These are phyloP conservation scores for Dentiscutata heterogama DNA, from an alignment of 371 early-diverging fungal genomes.

Conservation along the genomic window DNA sequence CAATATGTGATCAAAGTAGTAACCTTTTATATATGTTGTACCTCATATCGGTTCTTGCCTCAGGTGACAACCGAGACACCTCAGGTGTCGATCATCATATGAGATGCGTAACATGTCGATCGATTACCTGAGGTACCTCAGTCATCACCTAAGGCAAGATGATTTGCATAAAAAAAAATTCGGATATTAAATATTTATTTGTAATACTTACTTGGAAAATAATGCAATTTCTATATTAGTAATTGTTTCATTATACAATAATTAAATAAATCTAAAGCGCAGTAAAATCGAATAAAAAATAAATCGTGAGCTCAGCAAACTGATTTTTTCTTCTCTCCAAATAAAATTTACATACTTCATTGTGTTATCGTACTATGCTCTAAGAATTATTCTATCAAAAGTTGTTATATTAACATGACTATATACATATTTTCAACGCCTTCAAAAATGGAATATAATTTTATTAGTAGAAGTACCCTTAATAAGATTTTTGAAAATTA, in stretches of 20 bases:
- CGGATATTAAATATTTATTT: background rate
- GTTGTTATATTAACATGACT: background rate
- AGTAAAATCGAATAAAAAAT: background rate
- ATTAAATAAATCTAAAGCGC: background rate
- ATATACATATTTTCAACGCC: background rate
- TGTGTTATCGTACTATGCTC: background rate
- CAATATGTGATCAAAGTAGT: too few species aligned
- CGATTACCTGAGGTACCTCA: conserved; percentile 3
- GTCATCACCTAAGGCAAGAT: background rate
- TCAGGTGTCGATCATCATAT: background rate
- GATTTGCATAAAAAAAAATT: background rate
- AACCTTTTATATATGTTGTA: too few species aligned
- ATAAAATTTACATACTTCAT: background rate
- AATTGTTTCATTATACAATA: background rate
- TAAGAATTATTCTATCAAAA: background rate
- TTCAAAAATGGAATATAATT: conserved; percentile 17
- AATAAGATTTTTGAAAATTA: conserved; percentile 27
- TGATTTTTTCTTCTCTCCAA: background rate
- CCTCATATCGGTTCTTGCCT: too few species aligned
- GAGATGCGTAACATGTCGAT: background rate
- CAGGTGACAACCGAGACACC: background rate
- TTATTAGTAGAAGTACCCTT: conserved; percentile 1
- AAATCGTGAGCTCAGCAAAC: background rate
- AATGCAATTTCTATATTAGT: conserved; percentile 5
- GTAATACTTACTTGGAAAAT: background rate